Evolutionary conservation across 2,329 filamentous ascomycete species (phyloP), one percentile per base, ranked within the genome.

Genomic region (Talaromyces sp.): DNA sequence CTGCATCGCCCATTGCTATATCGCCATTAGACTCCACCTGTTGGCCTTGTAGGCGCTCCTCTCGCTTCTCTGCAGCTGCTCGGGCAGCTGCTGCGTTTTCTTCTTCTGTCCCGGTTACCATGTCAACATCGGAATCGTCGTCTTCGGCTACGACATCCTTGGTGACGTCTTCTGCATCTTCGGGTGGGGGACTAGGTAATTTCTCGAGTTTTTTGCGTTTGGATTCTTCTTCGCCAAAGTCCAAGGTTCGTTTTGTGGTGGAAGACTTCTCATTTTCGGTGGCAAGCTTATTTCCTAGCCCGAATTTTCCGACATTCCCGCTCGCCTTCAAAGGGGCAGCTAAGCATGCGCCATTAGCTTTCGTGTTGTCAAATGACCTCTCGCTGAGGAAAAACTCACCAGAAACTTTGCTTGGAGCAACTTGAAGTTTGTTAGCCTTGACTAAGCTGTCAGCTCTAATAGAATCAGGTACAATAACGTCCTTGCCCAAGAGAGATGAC

Each of bases 141-240:
- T 88, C 87, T 58, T 85, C 84, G 7, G 64, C 70, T 27, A 58
- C 69, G n/a, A 56, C 77, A 43, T 79, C 80, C 13, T 66, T 68
- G 65, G 83, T 83, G 85, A 70, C 79, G 68, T 82, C 78, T 68
- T 89, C 86, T 67, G 83, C 79, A 69, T 85, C 85, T 73, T 89
- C 86, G 62, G 91, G 82, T 62, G 89, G 86, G 66, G 91, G 87
- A 69, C 89, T 89, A 65, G 94, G 93, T 67, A 99, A 87, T 79
- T 93, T 95, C 74, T 92, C 92, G 69, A 99, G 86, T 81, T 96
- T 97, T 75, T 93, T 91, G 73, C 91, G 89, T 2, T 89, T 90
- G 37, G 88, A 89, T 72, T 96, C 92, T 72, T 97, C 94, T 73
- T 97, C 94, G 67, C 91, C 93, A 71, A 97, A 89, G 70, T 93